Percentiles rank a stretch among this genome's conserved stretches.
phyloP scores from a whole-genome alignment of 2,329 filamentous ascomycete genomes.

The Alternaria ethzedia region DNA sequence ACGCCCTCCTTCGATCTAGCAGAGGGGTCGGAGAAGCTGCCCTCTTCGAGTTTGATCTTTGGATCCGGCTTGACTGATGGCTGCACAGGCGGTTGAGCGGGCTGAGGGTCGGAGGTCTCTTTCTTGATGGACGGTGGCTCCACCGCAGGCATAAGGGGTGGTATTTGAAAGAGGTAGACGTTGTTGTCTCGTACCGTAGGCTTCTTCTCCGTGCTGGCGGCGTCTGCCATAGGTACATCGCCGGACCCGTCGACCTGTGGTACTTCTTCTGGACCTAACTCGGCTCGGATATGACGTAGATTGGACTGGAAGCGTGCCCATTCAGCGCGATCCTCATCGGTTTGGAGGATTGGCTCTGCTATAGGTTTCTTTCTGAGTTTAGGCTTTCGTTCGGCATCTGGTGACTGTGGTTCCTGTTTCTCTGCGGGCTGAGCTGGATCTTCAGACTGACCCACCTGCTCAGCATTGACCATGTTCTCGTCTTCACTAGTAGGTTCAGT shows the following conservation, averaged over 20 bases:
- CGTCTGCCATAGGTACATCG: slow-evolving; percentile 48
- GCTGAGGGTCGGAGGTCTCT: slow-evolving; percentile 25
- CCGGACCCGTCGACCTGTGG: slow-evolving; percentile 48
- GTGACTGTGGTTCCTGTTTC: slow-evolving; percentile 41
- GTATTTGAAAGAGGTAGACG: slow-evolving; percentile 69
- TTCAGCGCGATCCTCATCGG: slow-evolving; percentile 60
- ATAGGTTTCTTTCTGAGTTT: slow-evolving; percentile 26
- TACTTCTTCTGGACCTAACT: slow-evolving; percentile 52
- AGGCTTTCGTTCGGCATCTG: slow-evolving; percentile 40
- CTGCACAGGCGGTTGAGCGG: slow-evolving; percentile 17
- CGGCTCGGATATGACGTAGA: slow-evolving; percentile 53
- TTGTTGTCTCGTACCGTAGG: slow-evolving; percentile 56
- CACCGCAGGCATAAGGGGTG: slow-evolving; percentile 66
- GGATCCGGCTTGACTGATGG: slow-evolving; percentile 23
- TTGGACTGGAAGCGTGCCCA: slow-evolving; percentile 57
- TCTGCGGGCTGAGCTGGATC: slow-evolving; percentile 13
- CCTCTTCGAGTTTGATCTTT: slow-evolving; percentile 43
- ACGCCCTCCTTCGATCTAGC: slow-evolving; percentile 24
- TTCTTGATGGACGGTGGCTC: slow-evolving; percentile 47
- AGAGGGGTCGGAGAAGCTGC: slow-evolving; percentile 27
- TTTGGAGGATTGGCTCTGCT: slow-evolving; percentile 55
- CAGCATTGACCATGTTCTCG: slow-evolving; percentile 39
- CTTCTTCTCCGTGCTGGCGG: slow-evolving; percentile 24
- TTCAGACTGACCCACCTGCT: slow-evolving; percentile 29
- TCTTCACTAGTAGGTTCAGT: slow-evolving; percentile 61